Base-by-base conservation (phyloP, 768 basidiomycete species). In the Brasilioporus rufonigricans region DNA sequence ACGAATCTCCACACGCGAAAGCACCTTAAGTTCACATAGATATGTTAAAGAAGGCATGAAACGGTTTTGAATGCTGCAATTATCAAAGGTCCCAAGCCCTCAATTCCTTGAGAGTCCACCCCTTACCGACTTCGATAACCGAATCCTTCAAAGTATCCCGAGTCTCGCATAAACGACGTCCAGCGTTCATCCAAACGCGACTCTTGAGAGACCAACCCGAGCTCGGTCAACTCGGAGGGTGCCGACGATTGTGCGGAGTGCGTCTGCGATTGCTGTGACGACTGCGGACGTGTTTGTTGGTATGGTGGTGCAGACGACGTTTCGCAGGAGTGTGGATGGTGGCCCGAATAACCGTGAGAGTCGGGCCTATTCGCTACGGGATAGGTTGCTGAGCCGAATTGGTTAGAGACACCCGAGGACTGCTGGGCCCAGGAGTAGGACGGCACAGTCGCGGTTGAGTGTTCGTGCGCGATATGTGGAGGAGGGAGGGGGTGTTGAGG, bases 131-230 rank as follows among this genome's bases (percentile, higher is more conserved):
- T 21, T 24, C 70, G 60, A 47, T 64, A 70, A 7, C 66, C 68
- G 32, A 68, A 70, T 14, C 67, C 68, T 55, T 74, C 75, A 31
- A 79, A 65, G 56, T 75, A 72, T 3, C 82, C 80, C 9, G 78
- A 80, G 51, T 84, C 79, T 23, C 79, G 78, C 81, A 85, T 81
- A 61, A 85, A 84, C 27, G 77, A 78, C 51, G 77, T 77, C 84
- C 84, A 85, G 23, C 81, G 71, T 61, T 81, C 80, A 48, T 82
- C 81, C 36, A 84, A 61, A 35, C 80, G 71, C 41, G 81, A 80
- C 55, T 79, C 78, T 23, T 80, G 73, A 11, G 84, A 72, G 5
- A 83, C 82, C 24, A 88, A 70, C 8, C 87, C 87, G 4, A 88
- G 74, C 51, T 82, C 77, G 0, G 82, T 79, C 18, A 87, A 70